phyloP scores from a whole-genome alignment of 2,329 filamentous ascomycete species.

The Exserohilum rostratum region DNA sequence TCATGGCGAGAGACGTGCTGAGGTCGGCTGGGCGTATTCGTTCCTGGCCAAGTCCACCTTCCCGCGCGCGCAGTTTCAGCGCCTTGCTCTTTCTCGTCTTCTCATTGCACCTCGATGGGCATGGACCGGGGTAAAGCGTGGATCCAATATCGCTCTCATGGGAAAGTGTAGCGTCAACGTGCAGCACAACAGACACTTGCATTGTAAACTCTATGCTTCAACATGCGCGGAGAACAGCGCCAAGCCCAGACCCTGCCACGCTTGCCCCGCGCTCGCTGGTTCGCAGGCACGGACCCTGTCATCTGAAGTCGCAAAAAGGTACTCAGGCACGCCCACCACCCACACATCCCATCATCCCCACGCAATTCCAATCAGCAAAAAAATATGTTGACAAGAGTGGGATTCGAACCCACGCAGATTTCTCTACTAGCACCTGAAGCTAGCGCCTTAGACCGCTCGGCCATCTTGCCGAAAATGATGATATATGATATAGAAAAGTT shows the following conservation, averaged over 20 bases:
- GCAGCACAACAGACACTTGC: neutral
- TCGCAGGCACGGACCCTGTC: neutral
- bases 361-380: conserved; percentile 11
- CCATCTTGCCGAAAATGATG: conserved; percentile 29
- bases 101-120: neutral
- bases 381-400: conserved; percentile 47
- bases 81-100: neutral
- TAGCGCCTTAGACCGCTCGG: conserved; percentile 48
- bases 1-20: conserved; percentile 19
- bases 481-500: neutral
- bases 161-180: neutral
- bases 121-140: too few species aligned
- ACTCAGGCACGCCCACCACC: too few species aligned
- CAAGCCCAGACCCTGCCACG: conserved; percentile 2
- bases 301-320: conserved; percentile 1
- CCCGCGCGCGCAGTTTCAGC: conserved; percentile 1
- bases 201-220: neutral
- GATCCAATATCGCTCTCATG: too few species aligned
- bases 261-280: conserved; percentile 3
- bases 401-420: conserved; percentile 51
- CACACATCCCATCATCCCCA: neutral
- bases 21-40: conserved; percentile 19
- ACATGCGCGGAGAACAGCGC: neutral
- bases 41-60: conserved; percentile 22
- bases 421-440: conserved; percentile 50